phyloP scores from a whole-genome alignment of 2,329 filamentous ascomycete species.

The Fusarium irregulare region DNA sequence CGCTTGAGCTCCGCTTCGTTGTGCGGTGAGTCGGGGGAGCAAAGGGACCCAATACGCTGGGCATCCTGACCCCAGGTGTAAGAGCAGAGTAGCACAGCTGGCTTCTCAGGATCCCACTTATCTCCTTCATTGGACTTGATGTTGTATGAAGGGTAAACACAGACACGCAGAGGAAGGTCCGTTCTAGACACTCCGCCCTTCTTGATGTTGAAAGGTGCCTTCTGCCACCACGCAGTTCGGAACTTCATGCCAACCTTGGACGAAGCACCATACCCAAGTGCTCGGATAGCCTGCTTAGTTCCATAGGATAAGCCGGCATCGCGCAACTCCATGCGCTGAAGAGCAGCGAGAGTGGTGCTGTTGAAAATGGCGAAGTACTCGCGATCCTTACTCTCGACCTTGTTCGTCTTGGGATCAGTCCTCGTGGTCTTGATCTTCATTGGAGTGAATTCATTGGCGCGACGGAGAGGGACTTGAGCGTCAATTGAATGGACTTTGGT shows the following conservation, averaged over 20 bases:
- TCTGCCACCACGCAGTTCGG: constrained; percentile 10
- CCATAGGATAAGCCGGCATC: background rate
- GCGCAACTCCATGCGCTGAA: background rate
- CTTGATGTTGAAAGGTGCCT: background rate
- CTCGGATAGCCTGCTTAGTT: constrained; percentile 17
- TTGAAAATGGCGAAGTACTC: constrained; percentile 18
- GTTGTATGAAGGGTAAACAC: constrained; percentile 19
- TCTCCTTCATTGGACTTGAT: background rate
- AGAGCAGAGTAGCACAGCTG: constrained; percentile 12
- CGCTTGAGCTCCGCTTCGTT: background rate
- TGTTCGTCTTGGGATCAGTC: background rate
- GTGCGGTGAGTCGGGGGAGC: background rate
- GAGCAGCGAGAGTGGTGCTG: constrained; percentile 2
- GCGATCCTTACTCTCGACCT: background rate
- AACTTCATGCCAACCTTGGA: constrained; percentile 23
- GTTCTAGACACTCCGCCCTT: constrained; percentile 8
- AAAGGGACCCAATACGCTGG: constrained; percentile 5
- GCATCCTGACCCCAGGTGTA: constrained; percentile 23
- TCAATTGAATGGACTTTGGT: background rate
- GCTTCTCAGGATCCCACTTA: background rate
- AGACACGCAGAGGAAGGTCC: background rate
- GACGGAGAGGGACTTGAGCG: background rate
- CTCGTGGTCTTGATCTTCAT: background rate
- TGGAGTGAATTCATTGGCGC: rapidly evolving
- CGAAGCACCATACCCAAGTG: constrained; percentile 5